Evolutionary conservation across 2,329 filamentous ascomycete species (phyloP), one percentile per base, ranked within the genome.

Genomic region (Botrytis tulipae): DNA sequence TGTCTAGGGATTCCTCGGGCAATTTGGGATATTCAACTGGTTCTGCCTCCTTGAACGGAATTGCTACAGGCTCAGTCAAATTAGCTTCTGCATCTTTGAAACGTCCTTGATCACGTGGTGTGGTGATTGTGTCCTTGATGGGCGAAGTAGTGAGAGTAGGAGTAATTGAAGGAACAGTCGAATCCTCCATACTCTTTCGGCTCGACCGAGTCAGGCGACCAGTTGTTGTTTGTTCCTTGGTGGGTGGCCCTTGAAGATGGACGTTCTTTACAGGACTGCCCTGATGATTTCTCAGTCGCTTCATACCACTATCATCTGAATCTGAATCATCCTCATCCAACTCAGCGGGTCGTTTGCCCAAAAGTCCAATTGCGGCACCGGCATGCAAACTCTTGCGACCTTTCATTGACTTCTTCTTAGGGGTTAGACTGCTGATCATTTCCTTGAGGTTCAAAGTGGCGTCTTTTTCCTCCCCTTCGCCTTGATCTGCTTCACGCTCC

Each of bases 231-330:
- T 93, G 90, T 62, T 88, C 88, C 78, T 90, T 91, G 6, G 89
- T 88, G 12, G 90, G 90, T 22, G 91, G 92, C 68, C 90, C 90
- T 76, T 90, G 90, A 70, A 95, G 85, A 78, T 86, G 88, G 70
- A 94, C 85, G 66, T 89, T 92, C 83, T 95, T 95, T 75, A 95
- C 92, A 1, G 92, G 92, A 78, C 92, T 95, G 70, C 88, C 87
- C 81, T 93, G 89, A 74, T 88, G 89, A n/a, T 87, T 88, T 80
- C 90, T 93, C 66, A 94, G 85, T 76, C 92, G 86, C 82, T 94
- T 94, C 72, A 91, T 83, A 22, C 89, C 87, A 75, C 88, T 88
- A 44, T 84, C 84, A 59, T 90, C 88, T 70, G 88, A 86, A 20
- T 90, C 88, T 1, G 90, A 90, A 16, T 89, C 88, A 5, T 88